phyloP scores from a whole-genome alignment of 106 monocot species.

The Narthecium ossifragum region DNA sequence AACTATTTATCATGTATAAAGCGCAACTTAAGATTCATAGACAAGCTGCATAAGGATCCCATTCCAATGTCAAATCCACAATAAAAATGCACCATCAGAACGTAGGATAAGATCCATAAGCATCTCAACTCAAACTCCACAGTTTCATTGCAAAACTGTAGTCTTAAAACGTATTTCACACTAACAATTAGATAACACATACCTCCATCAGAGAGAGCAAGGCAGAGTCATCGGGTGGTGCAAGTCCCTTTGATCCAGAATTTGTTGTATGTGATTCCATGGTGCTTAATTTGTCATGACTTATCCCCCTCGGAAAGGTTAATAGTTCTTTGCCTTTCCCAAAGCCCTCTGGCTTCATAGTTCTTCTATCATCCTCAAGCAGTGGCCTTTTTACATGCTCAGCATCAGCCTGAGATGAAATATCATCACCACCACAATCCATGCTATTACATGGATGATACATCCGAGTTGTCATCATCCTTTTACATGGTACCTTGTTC shows the following conservation, averaged over 20 bases:
- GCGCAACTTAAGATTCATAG: neutral
- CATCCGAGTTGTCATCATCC: neutral
- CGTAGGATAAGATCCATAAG: too few species aligned
- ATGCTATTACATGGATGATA: neutral
- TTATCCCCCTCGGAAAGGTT: slow-evolving; percentile 22
- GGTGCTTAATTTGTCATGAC: slow-evolving; percentile 20
- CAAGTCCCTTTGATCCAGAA: slow-evolving; percentile 2
- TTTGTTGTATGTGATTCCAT: slow-evolving; percentile 15
- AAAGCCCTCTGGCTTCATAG: slow-evolving; percentile 15
- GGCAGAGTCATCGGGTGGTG: slow-evolving; percentile 12
- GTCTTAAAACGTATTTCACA: too few species aligned
- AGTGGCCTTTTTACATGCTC: slow-evolving; percentile 21
- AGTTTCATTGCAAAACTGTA: neutral
- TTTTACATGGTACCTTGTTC: neutral
- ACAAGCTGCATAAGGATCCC: neutral
- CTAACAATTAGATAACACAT: slow-evolving; percentile 3
- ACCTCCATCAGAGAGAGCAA: slow-evolving; percentile 26
- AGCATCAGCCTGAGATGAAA: slow-evolving; percentile 7
- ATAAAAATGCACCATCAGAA: too few species aligned
- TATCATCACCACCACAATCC: neutral
- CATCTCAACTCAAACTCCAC: too few species aligned
- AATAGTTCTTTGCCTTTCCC: slow-evolving; percentile 18
- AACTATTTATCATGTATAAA: neutral
- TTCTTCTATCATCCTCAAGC: slow-evolving; percentile 27
- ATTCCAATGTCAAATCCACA: neutral